phyloP scores from a whole-genome alignment of 345 rosid species.

The Cardamine resedifolia region DNA sequence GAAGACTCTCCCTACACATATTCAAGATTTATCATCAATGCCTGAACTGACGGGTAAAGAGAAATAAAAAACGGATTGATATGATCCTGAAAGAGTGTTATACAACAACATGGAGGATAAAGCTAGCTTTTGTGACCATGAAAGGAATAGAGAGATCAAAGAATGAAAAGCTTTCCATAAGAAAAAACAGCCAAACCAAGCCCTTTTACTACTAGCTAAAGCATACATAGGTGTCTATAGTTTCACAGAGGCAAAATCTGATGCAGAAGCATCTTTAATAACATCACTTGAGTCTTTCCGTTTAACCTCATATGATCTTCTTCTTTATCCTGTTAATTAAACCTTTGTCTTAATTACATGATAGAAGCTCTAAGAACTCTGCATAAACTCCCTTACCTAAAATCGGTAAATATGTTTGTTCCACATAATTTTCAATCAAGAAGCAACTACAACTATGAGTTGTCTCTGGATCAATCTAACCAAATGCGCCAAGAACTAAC shows the following conservation, averaged over 20 bases:
- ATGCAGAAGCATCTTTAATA: background rate
- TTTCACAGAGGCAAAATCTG: too few relatives aligned
- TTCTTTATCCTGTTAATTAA: background rate
- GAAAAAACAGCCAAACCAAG: background rate
- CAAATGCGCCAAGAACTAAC: background rate
- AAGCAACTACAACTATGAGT: conserved; percentile 1
- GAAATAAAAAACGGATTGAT: background rate
- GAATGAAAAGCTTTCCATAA: background rate
- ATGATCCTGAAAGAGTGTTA: conserved; percentile 6
- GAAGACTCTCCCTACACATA: conserved; percentile 90
- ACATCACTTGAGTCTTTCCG: background rate
- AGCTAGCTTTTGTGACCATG: background rate
- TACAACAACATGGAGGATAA: background rate
- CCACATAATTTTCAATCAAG: conserved; percentile 8
- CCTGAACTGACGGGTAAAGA: background rate
- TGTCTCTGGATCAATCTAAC: conserved; percentile 7
- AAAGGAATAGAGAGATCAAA: background rate
- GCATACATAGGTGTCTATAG: background rate
- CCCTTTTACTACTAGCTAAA: background rate
- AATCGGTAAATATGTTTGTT: background rate
- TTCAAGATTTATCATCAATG: background rate
- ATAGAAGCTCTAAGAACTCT: conserved; percentile 4
- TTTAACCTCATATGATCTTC: background rate
- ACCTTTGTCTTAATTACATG: background rate
- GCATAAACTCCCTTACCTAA: background rate